phyloP scores from a whole-genome alignment of 1,284 basidiomycete species.

The Apiotrichum montevideense region DNA sequence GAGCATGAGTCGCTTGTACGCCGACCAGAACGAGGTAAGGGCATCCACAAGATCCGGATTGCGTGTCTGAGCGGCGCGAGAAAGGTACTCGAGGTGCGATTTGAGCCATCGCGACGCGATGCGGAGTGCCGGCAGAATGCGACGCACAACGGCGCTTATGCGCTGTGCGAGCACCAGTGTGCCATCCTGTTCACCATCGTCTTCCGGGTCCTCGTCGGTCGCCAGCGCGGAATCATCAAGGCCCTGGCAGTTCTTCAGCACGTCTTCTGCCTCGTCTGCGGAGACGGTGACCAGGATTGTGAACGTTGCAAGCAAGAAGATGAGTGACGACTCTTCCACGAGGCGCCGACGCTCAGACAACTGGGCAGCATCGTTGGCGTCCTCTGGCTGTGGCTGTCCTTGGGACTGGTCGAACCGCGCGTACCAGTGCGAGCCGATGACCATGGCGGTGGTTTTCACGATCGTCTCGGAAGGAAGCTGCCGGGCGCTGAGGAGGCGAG shows the following conservation, averaged over 20 bases:
- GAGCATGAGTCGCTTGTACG: conserved; percentile 64
- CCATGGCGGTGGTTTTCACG: conserved; percentile 64
- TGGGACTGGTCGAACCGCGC: conserved; percentile 55
- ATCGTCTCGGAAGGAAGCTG: conserved; percentile 70
- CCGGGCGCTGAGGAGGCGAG: conserved; percentile 58
- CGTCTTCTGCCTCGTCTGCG: conserved; percentile 50
- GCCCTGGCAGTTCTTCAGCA: conserved; percentile 14
- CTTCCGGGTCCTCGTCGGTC: conserved; percentile 47
- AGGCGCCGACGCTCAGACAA: conserved; percentile 24
- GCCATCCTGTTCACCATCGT: conserved; percentile 44
- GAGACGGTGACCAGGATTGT: conserved; percentile 64
- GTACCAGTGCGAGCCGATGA: conserved; percentile 74
- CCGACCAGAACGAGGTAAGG: conserved; percentile 60
- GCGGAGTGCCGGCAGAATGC: conserved; percentile 78
- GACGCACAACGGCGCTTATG: conserved; percentile 77
- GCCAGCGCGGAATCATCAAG: conserved; percentile 18
- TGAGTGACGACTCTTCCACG: conserved; percentile 63
- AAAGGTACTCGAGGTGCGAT: conserved; percentile 67
- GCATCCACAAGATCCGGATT: conserved; percentile 22
- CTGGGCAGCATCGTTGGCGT: conserved; percentile 7
- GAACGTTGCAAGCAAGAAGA: conserved; percentile 67
- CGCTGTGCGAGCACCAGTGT: conserved; percentile 56
- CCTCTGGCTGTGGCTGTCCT: conserved; percentile 18
- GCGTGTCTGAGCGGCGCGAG: conserved; percentile 20
- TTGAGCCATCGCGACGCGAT: conserved; percentile 85